Evolutionary conservation across 2,329 filamentous ascomycete species (phyloP).

Genomic region (Verticillium isaacii): DNA sequence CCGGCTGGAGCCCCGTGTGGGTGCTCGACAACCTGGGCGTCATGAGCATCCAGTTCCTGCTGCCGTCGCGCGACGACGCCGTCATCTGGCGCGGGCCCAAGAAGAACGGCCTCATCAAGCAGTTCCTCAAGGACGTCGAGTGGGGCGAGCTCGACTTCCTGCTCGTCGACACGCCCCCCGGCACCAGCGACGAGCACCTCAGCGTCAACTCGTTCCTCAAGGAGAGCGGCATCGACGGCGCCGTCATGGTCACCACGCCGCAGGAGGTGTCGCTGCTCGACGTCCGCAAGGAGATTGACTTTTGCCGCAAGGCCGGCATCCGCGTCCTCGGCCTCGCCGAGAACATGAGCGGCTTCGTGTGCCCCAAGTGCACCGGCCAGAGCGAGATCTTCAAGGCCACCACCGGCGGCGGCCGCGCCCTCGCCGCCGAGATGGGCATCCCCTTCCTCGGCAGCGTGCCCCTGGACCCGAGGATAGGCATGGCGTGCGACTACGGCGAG

Average conservation of each 20-base stretch:
- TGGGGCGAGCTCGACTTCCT: constrained; percentile 95
- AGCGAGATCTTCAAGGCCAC: constrained; percentile 86
- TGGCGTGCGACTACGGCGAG: constrained; percentile 96
- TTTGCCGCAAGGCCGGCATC: constrained; percentile 92
- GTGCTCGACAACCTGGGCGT: constrained; percentile 89
- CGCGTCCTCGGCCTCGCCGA: constrained; percentile 84
- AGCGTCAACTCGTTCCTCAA: constrained; percentile 90
- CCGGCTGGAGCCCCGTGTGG: constrained; percentile 94
- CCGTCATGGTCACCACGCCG: constrained; percentile 88
- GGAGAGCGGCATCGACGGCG: constrained; percentile 87
- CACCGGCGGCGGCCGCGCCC: constrained; percentile 75
- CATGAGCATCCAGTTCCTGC: constrained; percentile 98
- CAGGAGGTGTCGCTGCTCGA: constrained; percentile 91
- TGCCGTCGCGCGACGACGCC: constrained; percentile 85
- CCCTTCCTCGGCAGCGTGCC: constrained; percentile 88
- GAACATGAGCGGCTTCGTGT: constrained; percentile 98
- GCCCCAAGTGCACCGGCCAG: constrained; percentile 79
- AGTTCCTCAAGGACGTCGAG: constrained; percentile 95
- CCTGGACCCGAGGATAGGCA: constrained; percentile 87
- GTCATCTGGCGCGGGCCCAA: constrained; percentile 97
- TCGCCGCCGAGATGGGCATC: constrained; percentile 83
- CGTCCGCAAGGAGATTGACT: constrained; percentile 95
- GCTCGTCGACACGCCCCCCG: constrained; percentile 91
- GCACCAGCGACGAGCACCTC: constrained; percentile 92
- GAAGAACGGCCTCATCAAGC: constrained; percentile 98